Base-by-base conservation (phyloP, 768 basidiomycete genomes). In the Boletus pseudo-olivaceus region DNA sequence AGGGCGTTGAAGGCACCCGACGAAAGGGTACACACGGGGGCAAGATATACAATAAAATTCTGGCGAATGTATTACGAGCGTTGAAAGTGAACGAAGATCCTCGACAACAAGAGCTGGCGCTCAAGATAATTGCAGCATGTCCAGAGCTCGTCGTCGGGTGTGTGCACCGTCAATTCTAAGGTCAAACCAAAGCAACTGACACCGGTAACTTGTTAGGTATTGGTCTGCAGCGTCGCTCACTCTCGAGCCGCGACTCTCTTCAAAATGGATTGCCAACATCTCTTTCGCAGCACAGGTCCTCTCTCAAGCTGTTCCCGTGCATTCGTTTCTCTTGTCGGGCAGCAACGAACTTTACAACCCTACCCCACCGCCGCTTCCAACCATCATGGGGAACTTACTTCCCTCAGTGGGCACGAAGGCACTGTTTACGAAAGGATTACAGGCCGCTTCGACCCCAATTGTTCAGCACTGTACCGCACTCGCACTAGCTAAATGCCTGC, bases 241-340 rank as follows among this genome's bases (percentile, higher is more conserved):
- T 0, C 76, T 95, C 5, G 93, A 96, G 62, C 92, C 93, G 0
- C 84, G 93, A 3, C 79, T 94, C 6, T 90, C 90, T 0, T 89
- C 89, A 0, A 88, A 87, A 65, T 98, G 96, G 94, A 85, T 98
- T 32, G 82, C 88, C 0, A 96, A 93, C 54, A 85, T 97, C 59
- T 77, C 90, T 5, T 88, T 94, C 64, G 82, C 91, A 38, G 90
- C 87, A 3, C 77, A 78, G 8, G 79, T 98, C 49, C 78, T 97
- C 47, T 87, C 89, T 1, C 78, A 93, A 0, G 83, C 90, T 0
- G 72, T 93, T 2, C 92, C 94, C 0, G 60, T 74, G 1, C 61
- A 74, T 1, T 81, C 81, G 0, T 93, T 94, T 66, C 72, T 82
- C 54, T 75, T 88, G 15, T 72, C 77, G 46, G 63, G 68, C 6